These are phyloP conservation scores for Blastomyces emzantsi DNA, from an alignment of 2,329 filamentous ascomycete genomes.

Conservation along the genomic window DNA sequence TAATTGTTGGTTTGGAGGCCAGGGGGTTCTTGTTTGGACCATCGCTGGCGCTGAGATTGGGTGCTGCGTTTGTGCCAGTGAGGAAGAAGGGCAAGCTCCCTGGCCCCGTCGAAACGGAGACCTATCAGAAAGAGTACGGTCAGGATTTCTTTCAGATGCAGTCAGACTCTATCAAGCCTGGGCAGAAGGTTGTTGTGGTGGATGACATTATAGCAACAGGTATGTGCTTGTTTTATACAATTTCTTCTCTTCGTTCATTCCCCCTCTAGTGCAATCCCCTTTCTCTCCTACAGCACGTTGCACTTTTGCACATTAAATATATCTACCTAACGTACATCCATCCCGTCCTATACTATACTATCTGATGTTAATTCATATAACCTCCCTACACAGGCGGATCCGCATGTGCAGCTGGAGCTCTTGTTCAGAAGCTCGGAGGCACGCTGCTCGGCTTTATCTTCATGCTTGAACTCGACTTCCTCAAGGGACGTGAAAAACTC, in stretches of 20 bases:
- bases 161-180: slow-evolving; percentile 68
- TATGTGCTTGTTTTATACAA: slow-evolving; percentile 39
- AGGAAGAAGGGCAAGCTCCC: slow-evolving; percentile 95
- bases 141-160: slow-evolving; percentile 96
- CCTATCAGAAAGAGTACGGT: slow-evolving; percentile 93
- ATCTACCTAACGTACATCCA: neutral
- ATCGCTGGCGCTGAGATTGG: slow-evolving; percentile 70
- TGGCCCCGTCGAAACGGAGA: slow-evolving; percentile 73
- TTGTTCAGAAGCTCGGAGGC: slow-evolving; percentile 79
- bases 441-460: slow-evolving; percentile 84
- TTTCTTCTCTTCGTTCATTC: neutral
- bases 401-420: slow-evolving; percentile 73
- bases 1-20: slow-evolving; percentile 88
- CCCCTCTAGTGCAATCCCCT: neutral
- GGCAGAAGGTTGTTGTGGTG: slow-evolving; percentile 84
- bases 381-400: slow-evolving; percentile 62
- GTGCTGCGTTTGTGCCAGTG: slow-evolving; percentile 82
- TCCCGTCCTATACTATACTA: neutral
- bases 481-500: slow-evolving; percentile 87
- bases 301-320: neutral
- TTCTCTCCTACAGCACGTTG: neutral
- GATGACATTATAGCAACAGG: slow-evolving; percentile 99
- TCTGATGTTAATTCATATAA: slow-evolving; percentile 7
- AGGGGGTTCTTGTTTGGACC: slow-evolving; percentile 94
- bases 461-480: slow-evolving; percentile 88